Evolutionary conservation across 352 stramenopile genomes (phyloP).

Genomic region (Pythium aristosporum): DNA sequence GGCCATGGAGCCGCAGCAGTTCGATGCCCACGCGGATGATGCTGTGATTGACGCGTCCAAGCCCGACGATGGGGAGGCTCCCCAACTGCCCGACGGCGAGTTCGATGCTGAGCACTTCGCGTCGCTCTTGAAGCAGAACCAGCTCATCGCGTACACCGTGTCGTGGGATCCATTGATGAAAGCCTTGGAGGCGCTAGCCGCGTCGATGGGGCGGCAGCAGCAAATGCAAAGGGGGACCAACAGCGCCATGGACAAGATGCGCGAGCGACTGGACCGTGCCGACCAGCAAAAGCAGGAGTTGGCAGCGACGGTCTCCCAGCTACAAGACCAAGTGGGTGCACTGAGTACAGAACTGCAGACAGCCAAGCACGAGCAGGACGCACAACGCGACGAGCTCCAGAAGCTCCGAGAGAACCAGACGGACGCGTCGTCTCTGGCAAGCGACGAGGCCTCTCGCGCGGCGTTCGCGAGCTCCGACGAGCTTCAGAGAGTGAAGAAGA

Average conservation of each 20-base stretch:
- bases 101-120: constrained; percentile 51
- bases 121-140: constrained; percentile 49
- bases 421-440: not conserved
- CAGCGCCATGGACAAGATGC: constrained; percentile 50
- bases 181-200: constrained; percentile 53
- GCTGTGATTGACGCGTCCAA: constrained; percentile 4
- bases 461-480: constrained; percentile 48
- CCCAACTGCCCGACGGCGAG: constrained; percentile 9
- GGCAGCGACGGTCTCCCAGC: constrained; percentile 37
- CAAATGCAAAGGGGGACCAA: constrained; percentile 44
- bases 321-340: constrained; percentile 49
- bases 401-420: constrained; percentile 12
- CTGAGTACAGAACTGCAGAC: constrained; percentile 49
- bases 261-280: constrained; percentile 38
- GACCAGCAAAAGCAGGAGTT: constrained; percentile 60
- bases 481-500: constrained; percentile 40
- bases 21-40: constrained; percentile 13
- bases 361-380: constrained; percentile 30
- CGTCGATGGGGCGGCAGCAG: constrained; percentile 57
- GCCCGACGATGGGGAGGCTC: not conserved
- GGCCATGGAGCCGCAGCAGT: constrained; percentile 34
- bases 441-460: not conserved
- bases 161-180: constrained; percentile 76
- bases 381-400: constrained; percentile 28
- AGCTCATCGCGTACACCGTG: constrained; percentile 69